Evolutionary conservation across 768 basidiomycete genomes (phyloP).

Genomic region (Rhizopogon rudus): DNA sequence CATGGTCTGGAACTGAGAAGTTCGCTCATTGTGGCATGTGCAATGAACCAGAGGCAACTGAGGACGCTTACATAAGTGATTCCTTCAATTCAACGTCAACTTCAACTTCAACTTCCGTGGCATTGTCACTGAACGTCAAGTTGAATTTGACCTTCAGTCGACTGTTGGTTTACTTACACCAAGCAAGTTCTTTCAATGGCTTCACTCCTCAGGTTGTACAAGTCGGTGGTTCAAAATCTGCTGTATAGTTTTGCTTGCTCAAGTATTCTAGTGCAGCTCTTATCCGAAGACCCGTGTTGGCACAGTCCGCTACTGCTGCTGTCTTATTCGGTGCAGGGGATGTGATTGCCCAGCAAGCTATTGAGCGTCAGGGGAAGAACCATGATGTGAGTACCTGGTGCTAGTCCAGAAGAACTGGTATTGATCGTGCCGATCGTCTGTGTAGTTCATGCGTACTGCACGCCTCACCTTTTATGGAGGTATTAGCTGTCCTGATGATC

Average conservation of each 20-base stretch:
- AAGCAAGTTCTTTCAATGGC: constrained; percentile 29
- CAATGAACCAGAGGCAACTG: no score
- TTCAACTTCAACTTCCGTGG: neutral
- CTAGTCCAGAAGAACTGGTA: neutral
- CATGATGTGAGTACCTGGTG: constrained; percentile 60
- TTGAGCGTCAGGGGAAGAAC: constrained; percentile 64
- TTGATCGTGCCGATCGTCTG: neutral
- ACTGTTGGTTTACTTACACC: no score
- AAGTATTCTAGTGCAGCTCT: constrained; percentile 44
- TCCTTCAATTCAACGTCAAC: neutral
- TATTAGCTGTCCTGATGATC: constrained; percentile 9
- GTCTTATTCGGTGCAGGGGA: constrained; percentile 73
- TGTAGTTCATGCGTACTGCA: constrained; percentile 54
- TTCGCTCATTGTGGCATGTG: no score
- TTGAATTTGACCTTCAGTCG: no score
- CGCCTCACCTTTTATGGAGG: constrained; percentile 74
- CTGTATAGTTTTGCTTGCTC: constrained; percentile 4
- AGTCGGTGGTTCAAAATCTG: constrained; percentile 17
- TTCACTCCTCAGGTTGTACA: constrained; percentile 39
- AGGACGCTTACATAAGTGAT: no score
- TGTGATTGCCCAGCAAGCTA: constrained; percentile 79
- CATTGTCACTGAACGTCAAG: neutral
- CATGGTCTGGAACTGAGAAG: no score
- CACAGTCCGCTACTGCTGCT: constrained; percentile 61
- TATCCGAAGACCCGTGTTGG: constrained; percentile 54